Conservation (phyloP, 169 alveolate genomes). For the Cryptosporidium parvum region DNA sequence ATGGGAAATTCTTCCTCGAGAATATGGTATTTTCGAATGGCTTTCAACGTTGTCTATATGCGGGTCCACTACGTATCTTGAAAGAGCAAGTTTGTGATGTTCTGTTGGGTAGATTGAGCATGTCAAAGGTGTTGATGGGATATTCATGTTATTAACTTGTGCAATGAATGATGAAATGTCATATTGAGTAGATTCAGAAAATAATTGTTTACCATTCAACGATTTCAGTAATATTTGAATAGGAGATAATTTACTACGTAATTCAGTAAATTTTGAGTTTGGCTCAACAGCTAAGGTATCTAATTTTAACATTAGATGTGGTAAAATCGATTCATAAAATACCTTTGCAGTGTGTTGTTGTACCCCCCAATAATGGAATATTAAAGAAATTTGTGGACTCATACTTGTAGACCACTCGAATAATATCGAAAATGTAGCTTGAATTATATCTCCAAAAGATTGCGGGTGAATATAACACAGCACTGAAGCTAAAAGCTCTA, state of each 20-base stretch:
- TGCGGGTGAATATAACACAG: conserved; percentile 72
- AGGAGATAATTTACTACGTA: conserved; percentile 22
- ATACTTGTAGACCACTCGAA: conserved; percentile 67
- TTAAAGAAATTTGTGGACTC: conserved; percentile 67
- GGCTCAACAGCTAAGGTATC: conserved; percentile 54
- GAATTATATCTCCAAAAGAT: conserved; percentile 72
- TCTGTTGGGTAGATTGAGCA: conserved; percentile 65
- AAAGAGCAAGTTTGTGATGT: conserved; percentile 31
- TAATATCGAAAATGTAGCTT: conserved; percentile 57
- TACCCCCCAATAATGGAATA: conserved; percentile 71
- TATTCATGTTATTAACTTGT: conserved; percentile 17
- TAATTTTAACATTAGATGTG: conserved; percentile 53
- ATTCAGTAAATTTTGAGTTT: conserved; percentile 25
- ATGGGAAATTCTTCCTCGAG: conserved; percentile 69
- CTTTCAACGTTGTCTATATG: conserved; percentile 43
- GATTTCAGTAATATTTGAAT: conserved; percentile 32
- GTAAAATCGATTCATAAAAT: conserved; percentile 62
- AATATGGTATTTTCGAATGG: conserved; percentile 56
- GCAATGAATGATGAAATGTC: conserved; percentile 51
- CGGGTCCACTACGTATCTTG: conserved; percentile 65
- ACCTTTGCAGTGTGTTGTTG: conserved; percentile 50
- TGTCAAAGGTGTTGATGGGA: conserved; percentile 29
- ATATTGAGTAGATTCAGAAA: conserved; percentile 11
- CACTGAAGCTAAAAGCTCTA: conserved; percentile 57
- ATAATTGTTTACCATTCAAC: neutral